Percentiles rank a stretch among this genome's conserved stretches.
phyloP scores from a whole-genome alignment of 306 rosid species.

The Acacia confusa region DNA sequence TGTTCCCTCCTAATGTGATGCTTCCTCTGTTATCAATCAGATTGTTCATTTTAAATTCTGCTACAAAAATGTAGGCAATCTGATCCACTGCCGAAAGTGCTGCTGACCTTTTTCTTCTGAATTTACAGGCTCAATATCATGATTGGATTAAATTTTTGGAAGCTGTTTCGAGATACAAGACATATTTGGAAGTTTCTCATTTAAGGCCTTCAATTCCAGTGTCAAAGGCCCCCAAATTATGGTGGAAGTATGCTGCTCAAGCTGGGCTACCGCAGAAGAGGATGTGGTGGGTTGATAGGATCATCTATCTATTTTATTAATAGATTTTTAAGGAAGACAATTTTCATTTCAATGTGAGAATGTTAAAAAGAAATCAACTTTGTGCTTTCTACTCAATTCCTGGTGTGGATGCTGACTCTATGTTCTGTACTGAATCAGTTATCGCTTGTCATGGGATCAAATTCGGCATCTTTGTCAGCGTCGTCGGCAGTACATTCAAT shows the following conservation, averaged over 20 bases:
- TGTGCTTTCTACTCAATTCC: constrained; percentile 20
- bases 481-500: constrained; percentile 88
- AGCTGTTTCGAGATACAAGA: constrained; percentile 84
- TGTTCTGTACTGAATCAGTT: constrained; percentile 55
- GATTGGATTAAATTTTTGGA: constrained; percentile 95
- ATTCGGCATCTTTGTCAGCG: constrained; percentile 82
- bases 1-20: neutral
- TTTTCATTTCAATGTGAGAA: neutral
- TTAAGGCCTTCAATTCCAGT: constrained; percentile 77
- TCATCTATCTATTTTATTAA: constrained; percentile 20
- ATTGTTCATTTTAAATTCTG: neutral
- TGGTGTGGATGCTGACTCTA: constrained; percentile 37
- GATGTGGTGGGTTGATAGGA: constrained; percentile 65
- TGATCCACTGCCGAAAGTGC: constrained; percentile 2
- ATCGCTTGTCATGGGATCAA: constrained; percentile 92
- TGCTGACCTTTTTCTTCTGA: constrained; percentile 15
- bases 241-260: constrained; percentile 94
- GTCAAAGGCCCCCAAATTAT: constrained; percentile 57
- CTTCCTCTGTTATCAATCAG: neutral
- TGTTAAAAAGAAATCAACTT: neutral
- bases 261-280: constrained; percentile 84
- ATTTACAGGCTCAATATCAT: constrained; percentile 73
- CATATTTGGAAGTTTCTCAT: constrained; percentile 80
- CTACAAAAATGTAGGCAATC: neutral
- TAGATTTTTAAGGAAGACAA: neutral